Evolutionary conservation across 78 protist genomes (phyloP).

Genomic region (Dictyostelium firmibasis): DNA sequence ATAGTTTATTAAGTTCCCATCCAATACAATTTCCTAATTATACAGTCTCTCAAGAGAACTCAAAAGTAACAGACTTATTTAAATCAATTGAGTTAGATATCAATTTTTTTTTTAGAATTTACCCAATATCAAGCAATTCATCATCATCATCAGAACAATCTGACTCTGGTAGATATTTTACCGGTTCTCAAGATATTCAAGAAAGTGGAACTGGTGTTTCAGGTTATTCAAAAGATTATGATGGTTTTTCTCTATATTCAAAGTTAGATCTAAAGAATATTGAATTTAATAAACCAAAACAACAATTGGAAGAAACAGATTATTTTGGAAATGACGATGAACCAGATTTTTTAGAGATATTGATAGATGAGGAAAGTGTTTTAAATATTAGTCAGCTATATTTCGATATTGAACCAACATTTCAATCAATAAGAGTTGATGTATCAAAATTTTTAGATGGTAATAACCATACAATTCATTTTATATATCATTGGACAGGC

Average conservation of each 20-base stretch:
- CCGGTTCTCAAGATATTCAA: neutral
- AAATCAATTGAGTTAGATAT: neutral
- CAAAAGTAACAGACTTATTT: neutral
- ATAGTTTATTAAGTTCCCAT: neutral
- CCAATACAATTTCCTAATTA: neutral
- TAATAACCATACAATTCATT: neutral
- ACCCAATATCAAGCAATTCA: neutral
- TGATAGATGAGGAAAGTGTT: neutral
- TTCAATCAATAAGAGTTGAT: neutral
- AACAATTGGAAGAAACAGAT: too few relatives aligned
- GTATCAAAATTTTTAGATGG: neutral
- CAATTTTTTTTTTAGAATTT: neutral
- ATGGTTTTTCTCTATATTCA: slow-evolving; percentile 1
- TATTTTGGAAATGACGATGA: too few relatives aligned
- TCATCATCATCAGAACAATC: neutral
- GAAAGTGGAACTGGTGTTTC: neutral
- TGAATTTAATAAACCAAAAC: neutral
- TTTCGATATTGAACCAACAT: neutral
- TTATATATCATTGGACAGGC: neutral
- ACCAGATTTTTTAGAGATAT: neutral
- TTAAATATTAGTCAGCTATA: neutral
- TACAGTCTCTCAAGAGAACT: neutral
- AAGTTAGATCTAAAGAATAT: slow-evolving; percentile 15
- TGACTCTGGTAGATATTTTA: neutral
- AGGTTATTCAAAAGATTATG: neutral